These are phyloP conservation scores for Trametes cinnabarina DNA, from an alignment of 768 basidiomycete species.

Conservation along the genomic window DNA sequence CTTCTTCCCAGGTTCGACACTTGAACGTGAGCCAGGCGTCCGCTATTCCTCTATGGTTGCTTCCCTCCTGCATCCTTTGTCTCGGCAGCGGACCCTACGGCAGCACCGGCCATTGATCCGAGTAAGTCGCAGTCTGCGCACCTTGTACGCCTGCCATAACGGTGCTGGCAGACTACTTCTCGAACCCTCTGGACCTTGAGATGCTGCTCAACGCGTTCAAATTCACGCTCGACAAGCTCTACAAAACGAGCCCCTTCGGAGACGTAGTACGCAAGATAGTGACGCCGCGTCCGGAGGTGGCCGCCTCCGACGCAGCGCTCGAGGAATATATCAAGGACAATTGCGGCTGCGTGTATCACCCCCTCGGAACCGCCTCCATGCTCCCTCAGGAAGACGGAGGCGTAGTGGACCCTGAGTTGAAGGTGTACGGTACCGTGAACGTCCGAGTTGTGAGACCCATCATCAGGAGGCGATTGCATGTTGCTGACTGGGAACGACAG, in stretches of 20 bases:
- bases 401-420: conserved; percentile 6
- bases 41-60: background rate
- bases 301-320: background rate
- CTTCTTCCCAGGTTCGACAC: background rate
- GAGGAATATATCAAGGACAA: conserved; percentile 6
- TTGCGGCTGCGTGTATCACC: conserved; percentile 2
- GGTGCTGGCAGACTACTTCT: background rate
- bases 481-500: background rate
- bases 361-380: conserved; percentile 2
- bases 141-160: background rate
- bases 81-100: conserved; percentile 23
- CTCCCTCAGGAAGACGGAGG: background rate
- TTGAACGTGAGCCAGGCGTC: background rate
- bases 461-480: too few species aligned
- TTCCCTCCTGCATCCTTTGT: conserved; percentile 5
- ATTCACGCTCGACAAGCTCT: conserved; percentile 3
- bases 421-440: conserved; percentile 13
- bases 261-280: background rate
- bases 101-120: conserved; percentile 29
- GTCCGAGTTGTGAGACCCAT: conserved; percentile 4
- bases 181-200: conserved; percentile 1
- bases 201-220: conserved; percentile 3
- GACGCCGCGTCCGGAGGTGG: background rate
- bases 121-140: background rate
- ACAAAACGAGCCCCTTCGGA: background rate